Base-by-base conservation (phyloP, 306 rosid species). In the Pterocarpus santalinus region DNA sequence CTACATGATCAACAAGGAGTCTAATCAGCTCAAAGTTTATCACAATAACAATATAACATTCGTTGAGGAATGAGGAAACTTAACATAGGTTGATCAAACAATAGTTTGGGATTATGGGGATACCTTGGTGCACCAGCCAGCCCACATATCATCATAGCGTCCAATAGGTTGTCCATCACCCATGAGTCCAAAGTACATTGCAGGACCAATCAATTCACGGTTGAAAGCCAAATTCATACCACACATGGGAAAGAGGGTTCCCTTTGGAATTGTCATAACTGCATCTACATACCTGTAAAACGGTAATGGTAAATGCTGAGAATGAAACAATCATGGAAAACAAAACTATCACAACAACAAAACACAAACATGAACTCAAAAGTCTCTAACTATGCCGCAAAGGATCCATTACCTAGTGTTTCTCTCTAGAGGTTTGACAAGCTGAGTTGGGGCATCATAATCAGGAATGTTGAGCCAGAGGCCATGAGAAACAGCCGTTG, bases 81-180 rank as follows among this genome's bases (percentile, higher is more conserved):
- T 8, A 34, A 57, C 9, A 14, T 22, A 30, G 17, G 57, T 34
- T 17, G 12, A 8, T 28, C 14, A 73, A 56, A 13, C 1, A 16
- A n/a, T 34, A 58, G 65, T 49, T 30, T 34, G 68, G 28, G 5
- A 62, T 47, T 2, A 52, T 71, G 44, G 8, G 11, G 28, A 65
- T 82, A 91, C 97, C 94, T 90, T 91, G 73, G 78, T 85, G 83
- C 97, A 91, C 97, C 97, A 91, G 39, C 97, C 97, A 75, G 97
- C 94, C 97, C 97, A 91, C 94, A 91, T 91, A 74, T 91, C 97
- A 5, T 91, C 97, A 35, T 91, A 90, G 64, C 92, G 94, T 1
- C 94, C 94, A 2, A 91, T 91, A 17, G 97, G 97, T 62, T 91
- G 97, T 38, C 94, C 94, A 82, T 91, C 94, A 22, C 97, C 97